phyloP scores from a whole-genome alignment of 1,284 basidiomycete genomes.

The Pholiota adiposa region DNA sequence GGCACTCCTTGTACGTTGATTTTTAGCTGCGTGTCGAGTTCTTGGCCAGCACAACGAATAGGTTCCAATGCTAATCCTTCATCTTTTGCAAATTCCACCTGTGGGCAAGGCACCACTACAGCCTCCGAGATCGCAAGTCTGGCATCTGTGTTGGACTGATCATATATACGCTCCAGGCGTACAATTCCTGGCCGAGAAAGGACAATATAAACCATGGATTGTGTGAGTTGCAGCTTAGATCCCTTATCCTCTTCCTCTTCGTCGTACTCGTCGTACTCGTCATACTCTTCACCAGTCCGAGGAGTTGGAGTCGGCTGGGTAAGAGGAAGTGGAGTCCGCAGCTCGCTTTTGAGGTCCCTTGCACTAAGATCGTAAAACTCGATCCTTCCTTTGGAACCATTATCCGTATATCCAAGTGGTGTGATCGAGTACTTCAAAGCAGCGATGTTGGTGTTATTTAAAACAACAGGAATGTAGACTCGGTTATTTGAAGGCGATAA shows the following conservation, averaged over 20 bases:
- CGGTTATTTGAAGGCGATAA: constrained; percentile 58
- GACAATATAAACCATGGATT: constrained; percentile 75
- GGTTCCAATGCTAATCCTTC: constrained; percentile 45
- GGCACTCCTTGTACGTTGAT: constrained; percentile 81
- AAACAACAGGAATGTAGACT: constrained; percentile 77
- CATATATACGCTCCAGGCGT: constrained; percentile 73
- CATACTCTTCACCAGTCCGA: constrained; percentile 67
- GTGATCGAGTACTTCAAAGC: constrained; percentile 78
- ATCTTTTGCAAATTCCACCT: constrained; percentile 65
- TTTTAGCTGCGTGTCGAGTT: constrained; percentile 62
- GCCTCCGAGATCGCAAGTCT: constrained; percentile 71
- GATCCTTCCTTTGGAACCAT: constrained; percentile 42
- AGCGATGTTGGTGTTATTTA: constrained; percentile 89
- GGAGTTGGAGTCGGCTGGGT: constrained; percentile 43
- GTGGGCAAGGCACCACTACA: constrained; percentile 83
- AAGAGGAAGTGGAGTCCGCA: constrained; percentile 56
- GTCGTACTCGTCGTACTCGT: constrained; percentile 47
- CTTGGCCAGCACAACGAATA: constrained; percentile 75
- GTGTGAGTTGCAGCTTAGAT: constrained; percentile 64
- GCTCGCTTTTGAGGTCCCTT: constrained; percentile 72
- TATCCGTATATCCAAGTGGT: constrained; percentile 61
- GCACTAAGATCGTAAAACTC: constrained; percentile 60
- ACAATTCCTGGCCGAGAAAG: constrained; percentile 74
- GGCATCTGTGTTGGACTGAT: constrained; percentile 68
- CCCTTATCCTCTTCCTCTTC: constrained; percentile 34